Base-by-base conservation (phyloP, 2,329 filamentous ascomycete species). In the Colletotrichum horii region DNA sequence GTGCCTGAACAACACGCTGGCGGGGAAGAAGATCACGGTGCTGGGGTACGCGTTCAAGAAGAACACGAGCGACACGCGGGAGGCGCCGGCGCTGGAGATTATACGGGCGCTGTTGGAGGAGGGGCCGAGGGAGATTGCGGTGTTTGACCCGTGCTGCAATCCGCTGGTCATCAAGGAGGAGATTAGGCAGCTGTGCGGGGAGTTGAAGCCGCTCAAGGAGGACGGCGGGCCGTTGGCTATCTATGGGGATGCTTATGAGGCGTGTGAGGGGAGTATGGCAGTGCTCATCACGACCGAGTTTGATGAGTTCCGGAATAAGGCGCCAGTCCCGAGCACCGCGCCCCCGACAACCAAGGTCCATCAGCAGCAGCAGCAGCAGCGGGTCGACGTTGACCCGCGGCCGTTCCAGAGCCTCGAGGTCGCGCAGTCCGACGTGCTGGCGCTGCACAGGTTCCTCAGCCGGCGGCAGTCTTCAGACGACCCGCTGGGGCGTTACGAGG, bases 31-130 rank as follows among this genome's bases (percentile, higher is more conserved):
- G 84, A 85, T 96, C 16, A 89, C 92, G 2, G 86, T 96, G 3
- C 88, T 96, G 6, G 94, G 94, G 4, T 96, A 93, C 79, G 93
- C 94, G 11, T 96, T 94, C 86, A 96, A 96, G 87, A 94, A 94
- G 84, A 90, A 95, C 82, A 96, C 94, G 0, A 91, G 90, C 16
- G 94, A 96, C 81, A 94, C 93, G 7, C 89, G 94, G 52, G 94
- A 95, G 81, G 92, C 91, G 48, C 91, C 93, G 0, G 92, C 93
- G 1, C 88, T 94, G 43, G 91, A 93, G 78, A 90, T 95, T 77
- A 91, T 95, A 83, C 90, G 90, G 77, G 88, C 88, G 9, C 85
- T 96, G 24, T 85, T 94, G 11, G 90, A 92, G 75, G 93, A 95
- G 80, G 87, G 88, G n/a, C 91, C 92, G 0, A 86, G 86, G 3